Base-by-base conservation (phyloP, 2,329 filamentous ascomycete genomes). In the Thyridium curvatum region DNA sequence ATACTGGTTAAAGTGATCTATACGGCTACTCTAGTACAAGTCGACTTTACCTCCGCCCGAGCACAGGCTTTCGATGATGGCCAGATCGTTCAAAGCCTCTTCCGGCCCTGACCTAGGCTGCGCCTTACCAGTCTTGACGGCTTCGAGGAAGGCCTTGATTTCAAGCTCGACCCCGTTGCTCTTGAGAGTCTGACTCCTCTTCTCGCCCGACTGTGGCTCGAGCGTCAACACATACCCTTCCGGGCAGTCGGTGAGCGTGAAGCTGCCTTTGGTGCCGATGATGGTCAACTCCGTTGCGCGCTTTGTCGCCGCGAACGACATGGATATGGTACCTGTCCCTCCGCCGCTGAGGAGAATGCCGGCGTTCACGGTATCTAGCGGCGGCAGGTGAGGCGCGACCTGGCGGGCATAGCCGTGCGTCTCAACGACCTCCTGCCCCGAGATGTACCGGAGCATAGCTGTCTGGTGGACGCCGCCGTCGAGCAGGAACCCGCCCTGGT, bases 401-500 rank as follows among this genome's bases (percentile, higher is more conserved):
- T 41, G 37, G 2, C 38, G 26, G 12, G 41, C 34, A n/a, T 38
- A 35, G 6, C 30, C 30, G 5, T 32, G 13, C 12, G 41, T 35
- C 8, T 21, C 18, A 2, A 21, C n/a, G 4, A 46, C 21, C 9
- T 43, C 32, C 14, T 43, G 36, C 3, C 16, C 32, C 2, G 43
- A 33, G n/a, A 35, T 26, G 21, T 26, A 28, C 2, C 43, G 38
- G 18, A 46, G 34, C 15, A 26, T 31, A 2, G 41, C 43, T 3
- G 43, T 12, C 34, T 41, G 41, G 10, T 90, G 86, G 18, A 90
- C 82, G 32, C 86, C 85, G 12, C 77, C 83, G 52, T 90, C 85
- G 3, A 90, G 73, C 39, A 89, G 57, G 54, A 88, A 89, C 0
- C 86, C 85, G 39, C 85, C 86, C 59, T 88, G 84, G 54, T 86